phyloP scores from a whole-genome alignment of 2,329 filamentous ascomycete genomes.

The Sporothrix euskadiensis region DNA sequence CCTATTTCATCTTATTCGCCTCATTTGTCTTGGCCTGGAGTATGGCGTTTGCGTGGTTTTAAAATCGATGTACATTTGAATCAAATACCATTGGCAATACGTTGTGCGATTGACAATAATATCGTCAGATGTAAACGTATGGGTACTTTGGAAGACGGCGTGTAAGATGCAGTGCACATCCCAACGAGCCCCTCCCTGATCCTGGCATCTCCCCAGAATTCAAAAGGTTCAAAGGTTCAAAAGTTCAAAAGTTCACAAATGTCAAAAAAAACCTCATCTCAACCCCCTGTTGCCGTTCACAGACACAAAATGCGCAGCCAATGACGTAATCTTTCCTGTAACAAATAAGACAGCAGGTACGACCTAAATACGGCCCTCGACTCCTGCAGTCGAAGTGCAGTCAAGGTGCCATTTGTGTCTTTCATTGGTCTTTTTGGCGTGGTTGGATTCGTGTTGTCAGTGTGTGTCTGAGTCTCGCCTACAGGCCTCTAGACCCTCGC shows the following conservation, averaged over 20 bases:
- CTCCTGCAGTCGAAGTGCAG: background rate
- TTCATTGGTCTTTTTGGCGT: background rate
- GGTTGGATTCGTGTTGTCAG: background rate
- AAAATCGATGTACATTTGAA: background rate
- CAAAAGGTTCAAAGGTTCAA: background rate
- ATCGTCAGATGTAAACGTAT: background rate
- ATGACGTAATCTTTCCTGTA: constrained; percentile 22
- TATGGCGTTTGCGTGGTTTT: constrained; percentile 11
- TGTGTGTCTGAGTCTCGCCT: background rate
- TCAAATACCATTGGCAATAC: background rate
- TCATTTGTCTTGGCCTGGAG: background rate
- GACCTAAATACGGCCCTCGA: background rate
- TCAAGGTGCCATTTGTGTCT: background rate
- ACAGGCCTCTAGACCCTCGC: constrained; percentile 16
- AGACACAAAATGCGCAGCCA: background rate
- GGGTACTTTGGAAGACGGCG: background rate
- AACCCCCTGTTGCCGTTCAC: background rate
- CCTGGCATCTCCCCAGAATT: background rate
- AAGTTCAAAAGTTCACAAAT: background rate
- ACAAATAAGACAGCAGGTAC: constrained; percentile 13
- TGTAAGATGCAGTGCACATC: background rate
- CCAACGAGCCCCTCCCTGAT: background rate
- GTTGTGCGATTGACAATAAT: background rate
- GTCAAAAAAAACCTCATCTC: constrained; percentile 10
- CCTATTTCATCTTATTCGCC: background rate